A percentile compares a stretch with the other conserved stretches of the same genome.
phyloP scores from a whole-genome alignment of 2,329 filamentous ascomycete species.

The Colletotrichum aenigma region DNA sequence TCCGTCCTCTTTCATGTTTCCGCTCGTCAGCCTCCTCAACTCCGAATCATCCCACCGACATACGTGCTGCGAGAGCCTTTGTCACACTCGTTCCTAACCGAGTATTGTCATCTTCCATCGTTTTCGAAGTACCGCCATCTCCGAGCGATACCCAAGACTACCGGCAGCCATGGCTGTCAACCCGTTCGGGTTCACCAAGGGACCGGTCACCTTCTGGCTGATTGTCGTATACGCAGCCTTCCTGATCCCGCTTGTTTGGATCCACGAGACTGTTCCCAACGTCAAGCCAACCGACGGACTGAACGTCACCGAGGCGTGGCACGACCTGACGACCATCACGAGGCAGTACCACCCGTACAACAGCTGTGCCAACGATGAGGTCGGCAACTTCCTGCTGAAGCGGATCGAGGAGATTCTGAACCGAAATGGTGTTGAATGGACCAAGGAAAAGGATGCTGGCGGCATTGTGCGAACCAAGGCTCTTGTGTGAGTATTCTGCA shows the following conservation, averaged over 20 bases:
- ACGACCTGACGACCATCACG: slow-evolving; percentile 78
- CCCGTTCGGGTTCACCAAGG: slow-evolving; percentile 77
- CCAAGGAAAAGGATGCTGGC: slow-evolving; percentile 37
- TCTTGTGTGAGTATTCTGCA: slow-evolving; percentile 9
- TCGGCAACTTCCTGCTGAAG: slow-evolving; percentile 76
- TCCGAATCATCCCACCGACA: not conserved
- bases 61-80: not conserved
- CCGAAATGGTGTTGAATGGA: slow-evolving; percentile 59
- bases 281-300: slow-evolving; percentile 65
- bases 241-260: slow-evolving; percentile 71
- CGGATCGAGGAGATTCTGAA: slow-evolving; percentile 74
- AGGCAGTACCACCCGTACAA: slow-evolving; percentile 87
- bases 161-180: slow-evolving; percentile 30
- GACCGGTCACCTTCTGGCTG: slow-evolving; percentile 82
- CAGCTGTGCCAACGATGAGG: slow-evolving; percentile 79
- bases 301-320: slow-evolving; percentile 86
- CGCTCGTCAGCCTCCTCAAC: not conserved
- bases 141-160: not conserved
- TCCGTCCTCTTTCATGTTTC: not conserved
- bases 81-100: not conserved
- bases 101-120: not conserved
- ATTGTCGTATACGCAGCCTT: slow-evolving; percentile 79
- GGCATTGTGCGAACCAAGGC: slow-evolving; percentile 29
- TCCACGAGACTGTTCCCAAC: slow-evolving; percentile 77
- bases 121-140: not conserved